These are phyloP conservation scores for Dictyophora rubrovolvata DNA, from an alignment of 768 basidiomycete species.

Conservation along the genomic window DNA sequence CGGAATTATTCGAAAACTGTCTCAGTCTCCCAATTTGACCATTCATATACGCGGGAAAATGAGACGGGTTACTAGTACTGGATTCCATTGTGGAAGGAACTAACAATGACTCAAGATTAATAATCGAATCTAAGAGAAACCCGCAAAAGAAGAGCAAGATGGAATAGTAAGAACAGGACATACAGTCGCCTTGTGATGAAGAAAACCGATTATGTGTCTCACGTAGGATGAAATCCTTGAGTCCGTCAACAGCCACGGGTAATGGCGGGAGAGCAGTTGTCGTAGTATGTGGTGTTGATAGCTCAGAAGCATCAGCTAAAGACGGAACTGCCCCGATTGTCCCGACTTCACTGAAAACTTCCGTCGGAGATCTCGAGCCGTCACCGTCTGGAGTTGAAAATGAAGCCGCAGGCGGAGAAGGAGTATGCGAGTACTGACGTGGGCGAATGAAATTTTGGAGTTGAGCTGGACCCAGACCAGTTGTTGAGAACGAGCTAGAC, in stretches of 20 bases:
- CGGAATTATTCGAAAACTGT: neutral
- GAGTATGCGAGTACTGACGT: neutral
- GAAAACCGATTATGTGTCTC: neutral
- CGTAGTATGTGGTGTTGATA: neutral
- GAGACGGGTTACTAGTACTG: neutral
- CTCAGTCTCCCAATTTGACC: neutral
- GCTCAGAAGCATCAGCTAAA: neutral
- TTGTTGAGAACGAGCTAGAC: neutral
- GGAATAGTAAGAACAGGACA: neutral
- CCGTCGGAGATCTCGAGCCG: neutral
- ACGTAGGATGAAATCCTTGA: neutral
- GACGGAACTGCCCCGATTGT: neutral
- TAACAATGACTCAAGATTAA: neutral
- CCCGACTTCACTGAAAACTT: neutral
- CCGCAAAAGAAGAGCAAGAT: neutral
- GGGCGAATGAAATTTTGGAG: neutral
- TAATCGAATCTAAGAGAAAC: neutral
- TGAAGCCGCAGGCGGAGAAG: neutral
- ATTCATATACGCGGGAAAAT: neutral
- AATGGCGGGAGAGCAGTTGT: neutral
- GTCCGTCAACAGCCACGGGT: neutral
- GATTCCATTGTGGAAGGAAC: neutral
- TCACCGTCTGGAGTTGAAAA: slow-evolving; percentile 2
- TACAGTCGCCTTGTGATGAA: neutral
- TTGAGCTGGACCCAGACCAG: neutral